Conservation (phyloP, 2,329 filamentous ascomycete genomes). For the Pyrenophora graminea region DNA sequence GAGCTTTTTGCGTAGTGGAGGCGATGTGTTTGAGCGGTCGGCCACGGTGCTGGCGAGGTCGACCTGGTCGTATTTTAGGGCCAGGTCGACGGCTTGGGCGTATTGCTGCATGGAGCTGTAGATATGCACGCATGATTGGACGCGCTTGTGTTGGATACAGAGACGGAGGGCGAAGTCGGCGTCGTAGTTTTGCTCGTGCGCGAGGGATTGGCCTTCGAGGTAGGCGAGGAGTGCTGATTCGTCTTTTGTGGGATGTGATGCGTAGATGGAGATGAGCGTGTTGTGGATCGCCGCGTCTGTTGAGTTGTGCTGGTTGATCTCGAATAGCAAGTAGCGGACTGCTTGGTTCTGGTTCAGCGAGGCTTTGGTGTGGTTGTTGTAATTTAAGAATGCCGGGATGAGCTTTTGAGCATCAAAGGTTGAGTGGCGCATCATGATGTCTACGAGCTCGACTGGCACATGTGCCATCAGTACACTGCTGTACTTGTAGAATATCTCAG, state of each 20-base stretch:
- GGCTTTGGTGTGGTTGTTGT: constrained; percentile 77
- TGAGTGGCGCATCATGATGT: constrained; percentile 89
- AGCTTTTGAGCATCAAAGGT: constrained; percentile 84
- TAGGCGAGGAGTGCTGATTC: constrained; percentile 87
- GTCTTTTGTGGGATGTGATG: constrained; percentile 79
- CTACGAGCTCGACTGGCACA: constrained; percentile 81
- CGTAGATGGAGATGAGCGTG: constrained; percentile 94
- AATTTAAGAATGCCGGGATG: constrained; percentile 91
- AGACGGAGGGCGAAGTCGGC: constrained; percentile 93
- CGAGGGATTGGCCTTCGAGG: constrained; percentile 78
- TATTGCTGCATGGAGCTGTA: constrained; percentile 97
- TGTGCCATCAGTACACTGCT: constrained; percentile 96
- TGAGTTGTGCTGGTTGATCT: constrained; percentile 83
- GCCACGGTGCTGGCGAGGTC: constrained; percentile 89
- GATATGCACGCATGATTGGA: constrained; percentile 94
- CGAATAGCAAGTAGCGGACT: constrained; percentile 88
- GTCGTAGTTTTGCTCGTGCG: constrained; percentile 82
- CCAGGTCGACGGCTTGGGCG: constrained; percentile 87
- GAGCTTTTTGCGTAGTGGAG: constrained; percentile 83
- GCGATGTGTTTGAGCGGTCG: constrained; percentile 78
- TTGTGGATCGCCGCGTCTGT: constrained; percentile 90
- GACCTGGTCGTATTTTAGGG: constrained; percentile 84
- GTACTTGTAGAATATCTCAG: constrained; percentile 94
- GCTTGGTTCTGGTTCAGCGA: constrained; percentile 80
- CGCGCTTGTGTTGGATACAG: constrained; percentile 91